phyloP scores from a whole-genome alignment of 2,329 filamentous ascomycete genomes.

The Aulographum hederae region DNA sequence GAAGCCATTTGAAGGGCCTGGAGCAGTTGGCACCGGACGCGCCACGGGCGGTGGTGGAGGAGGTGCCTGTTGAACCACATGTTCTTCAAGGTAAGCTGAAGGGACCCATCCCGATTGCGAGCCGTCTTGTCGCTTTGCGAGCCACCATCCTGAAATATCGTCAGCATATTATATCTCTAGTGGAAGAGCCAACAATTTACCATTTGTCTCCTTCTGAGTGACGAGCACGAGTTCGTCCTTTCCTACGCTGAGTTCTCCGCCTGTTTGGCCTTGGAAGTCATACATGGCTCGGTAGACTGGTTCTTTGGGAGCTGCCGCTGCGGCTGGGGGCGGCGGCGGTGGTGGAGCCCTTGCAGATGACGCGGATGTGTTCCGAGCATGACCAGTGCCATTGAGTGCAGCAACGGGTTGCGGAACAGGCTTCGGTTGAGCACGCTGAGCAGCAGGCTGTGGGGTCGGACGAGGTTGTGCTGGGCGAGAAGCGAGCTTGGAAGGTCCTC shows the following conservation, averaged over 20 bases:
- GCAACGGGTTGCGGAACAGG: slow-evolving; percentile 37
- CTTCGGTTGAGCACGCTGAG: slow-evolving; percentile 18
- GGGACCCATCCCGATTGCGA: slow-evolving; percentile 83
- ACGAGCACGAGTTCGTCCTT: slow-evolving; percentile 74
- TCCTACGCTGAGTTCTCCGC: slow-evolving; percentile 67
- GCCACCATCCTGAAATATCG: slow-evolving; percentile 65
- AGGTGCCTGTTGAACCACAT: slow-evolving; percentile 37
- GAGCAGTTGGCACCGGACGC: slow-evolving; percentile 27
- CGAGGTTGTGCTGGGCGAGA: slow-evolving; percentile 25
- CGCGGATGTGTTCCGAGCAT: slow-evolving; percentile 21
- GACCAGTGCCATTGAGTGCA: slow-evolving; percentile 27
- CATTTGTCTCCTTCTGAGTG: slow-evolving; percentile 87
- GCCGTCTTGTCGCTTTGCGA: slow-evolving; percentile 53
- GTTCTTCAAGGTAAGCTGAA: slow-evolving; percentile 82
- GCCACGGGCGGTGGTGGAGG: slow-evolving; percentile 30
- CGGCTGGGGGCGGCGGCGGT: slow-evolving; percentile 46
- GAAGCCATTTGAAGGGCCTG: slow-evolving; percentile 39
- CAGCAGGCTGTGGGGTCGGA: slow-evolving; percentile 8
- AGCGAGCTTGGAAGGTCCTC: slow-evolving; percentile 56
- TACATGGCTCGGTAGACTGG: slow-evolving; percentile 81
- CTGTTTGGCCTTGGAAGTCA: slow-evolving; percentile 69
- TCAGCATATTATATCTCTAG: slow-evolving; percentile 9
- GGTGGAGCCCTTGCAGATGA: slow-evolving; percentile 29
- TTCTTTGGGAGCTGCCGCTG: slow-evolving; percentile 41
- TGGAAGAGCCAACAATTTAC: slow-evolving; percentile 33